Base-by-base conservation (phyloP, 805 yeast genomes). In the Zygotorulaspora florentina region DNA sequence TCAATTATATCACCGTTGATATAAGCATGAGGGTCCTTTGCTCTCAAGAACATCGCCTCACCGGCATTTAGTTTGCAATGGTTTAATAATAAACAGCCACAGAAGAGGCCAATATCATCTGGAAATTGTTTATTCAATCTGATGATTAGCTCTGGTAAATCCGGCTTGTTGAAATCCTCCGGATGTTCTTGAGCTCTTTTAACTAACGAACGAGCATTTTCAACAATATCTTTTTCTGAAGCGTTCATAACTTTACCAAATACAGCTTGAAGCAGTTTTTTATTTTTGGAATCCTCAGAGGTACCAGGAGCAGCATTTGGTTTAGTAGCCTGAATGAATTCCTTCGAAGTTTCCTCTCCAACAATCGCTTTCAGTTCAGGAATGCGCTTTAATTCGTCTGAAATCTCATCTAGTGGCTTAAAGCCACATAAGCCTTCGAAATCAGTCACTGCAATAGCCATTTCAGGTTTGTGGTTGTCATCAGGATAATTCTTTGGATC, bases 381-480 rank as follows among this genome's bases (percentile, higher is more conserved):
- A 40, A 93, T 78, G 11, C 77, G 76, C 47, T 74, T 62, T 58
- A 93, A 75, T 51, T 87, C 81, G 37, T 72, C 72, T 39, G 83
- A 83, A 55, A 93, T 77, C 68, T 89, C 85, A 29, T 73, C 75
- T 59, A 90, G 77, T 16, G 99, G 99, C 64, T 93, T 84, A 74
- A 93, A 93, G 0, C 99, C 99, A 69, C 99, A 93, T 70, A 93
- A 91, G 0, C 97, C 98, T 72, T 93, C 98, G 59, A 93, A 93
- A 50, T 80, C 87, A 17, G 98, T 90, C 43, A 93, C 82, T 8
- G 99, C 99, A 61, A 93, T 80, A 41, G 99, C 98, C 99, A 93
- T 93, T 69, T 93, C 99, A n/a, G 99, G 99, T 73, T 93, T 93
- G 71, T 93, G 99, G 73, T 93, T 93, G 66, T 84, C 95, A 70